Conservation (phyloP, 208 protist species). For the Leishmania tropica region DNA sequence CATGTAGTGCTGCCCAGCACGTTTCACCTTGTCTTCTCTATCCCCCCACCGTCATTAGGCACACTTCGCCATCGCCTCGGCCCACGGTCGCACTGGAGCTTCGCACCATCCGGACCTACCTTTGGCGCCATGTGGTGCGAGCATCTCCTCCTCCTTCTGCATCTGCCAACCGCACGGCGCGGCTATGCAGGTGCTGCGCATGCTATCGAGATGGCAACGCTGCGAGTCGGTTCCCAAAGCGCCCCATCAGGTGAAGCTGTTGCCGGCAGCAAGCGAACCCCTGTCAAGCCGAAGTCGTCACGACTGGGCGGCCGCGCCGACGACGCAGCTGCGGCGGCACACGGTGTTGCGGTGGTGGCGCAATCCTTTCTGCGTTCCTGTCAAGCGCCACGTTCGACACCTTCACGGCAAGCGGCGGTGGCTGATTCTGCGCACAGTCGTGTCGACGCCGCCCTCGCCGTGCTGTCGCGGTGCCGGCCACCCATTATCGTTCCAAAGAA, state of each 20-base stretch:
- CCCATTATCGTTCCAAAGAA: constrained; percentile 6
- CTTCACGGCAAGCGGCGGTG: neutral
- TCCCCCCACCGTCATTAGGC: constrained; percentile 6
- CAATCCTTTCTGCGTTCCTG: constrained; percentile 22
- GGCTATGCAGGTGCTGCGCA: neutral
- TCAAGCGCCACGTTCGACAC: neutral
- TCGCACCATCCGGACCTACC: constrained; percentile 29
- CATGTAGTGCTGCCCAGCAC: constrained; percentile 33
- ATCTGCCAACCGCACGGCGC: constrained; percentile 25
- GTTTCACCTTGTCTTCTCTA: constrained; percentile 30
- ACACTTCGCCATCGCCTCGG: neutral
- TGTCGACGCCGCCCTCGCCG: constrained; percentile 8
- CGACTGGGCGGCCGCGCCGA: neutral
- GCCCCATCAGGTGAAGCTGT: neutral
- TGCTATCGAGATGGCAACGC: neutral
- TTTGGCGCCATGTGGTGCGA: constrained; percentile 26
- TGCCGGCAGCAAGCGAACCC: neutral
- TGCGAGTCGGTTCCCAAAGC: neutral
- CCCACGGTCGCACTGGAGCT: constrained; percentile 17
- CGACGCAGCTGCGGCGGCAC: neutral
- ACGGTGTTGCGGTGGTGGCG: constrained; percentile 3
- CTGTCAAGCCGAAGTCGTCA: neutral
- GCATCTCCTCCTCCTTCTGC: constrained; percentile 15
- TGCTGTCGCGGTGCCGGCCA: constrained; percentile 9
- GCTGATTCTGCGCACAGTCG: neutral